Base-by-base conservation (phyloP, 805 yeast genomes). In the Saccharomycopsis sp. region DNA sequence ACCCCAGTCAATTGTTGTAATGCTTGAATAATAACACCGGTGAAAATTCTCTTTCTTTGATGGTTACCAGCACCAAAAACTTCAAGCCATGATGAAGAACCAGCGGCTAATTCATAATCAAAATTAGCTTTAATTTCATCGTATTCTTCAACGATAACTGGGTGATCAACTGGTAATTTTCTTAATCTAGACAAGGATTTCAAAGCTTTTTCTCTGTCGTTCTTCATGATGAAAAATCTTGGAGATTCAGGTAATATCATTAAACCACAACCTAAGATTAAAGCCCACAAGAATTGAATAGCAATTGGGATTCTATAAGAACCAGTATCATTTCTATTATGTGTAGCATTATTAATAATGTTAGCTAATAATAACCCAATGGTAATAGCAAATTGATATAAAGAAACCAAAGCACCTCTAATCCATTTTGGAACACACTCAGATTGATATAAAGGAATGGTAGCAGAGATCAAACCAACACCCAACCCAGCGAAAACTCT, bases 391-490 rank as follows among this genome's bases (percentile, higher is more conserved):
- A 80, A 72, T 61, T 85, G 95, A 61, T 82, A 85, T 45, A 83
- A 72, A 44, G 84, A 76, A 38, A 84, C 87, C 50, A 82, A 69
- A 16, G 87, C 76, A 54, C 94, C 94, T 65, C 94, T 71, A 41
- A 84, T 75, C 71, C 83, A 79, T 55, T 74, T 78, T 22, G 93
- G 93, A 14, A 87, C 75, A 31, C 85, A 79, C 61, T 84, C 94
- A 26, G 89, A 82, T 65, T 81, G 85, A 59, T 83, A 84, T 51
- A 84, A 61, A 21, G 89, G 87, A 29, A 84, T 81, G 48, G 77
- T 70, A 23, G 88, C 81, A 23, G 90, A 79, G 19, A 82, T 68
- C 23, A 77, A 68, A 50, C 94, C 94, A 47, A 84, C 84, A 41
- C 87, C 85, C 4, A 81, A 51, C 21, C 94, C 94, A 14, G 85